Evolutionary conservation across 139 green algal genomes (phyloP).

Genomic region (Picochlorum sp.): DNA sequence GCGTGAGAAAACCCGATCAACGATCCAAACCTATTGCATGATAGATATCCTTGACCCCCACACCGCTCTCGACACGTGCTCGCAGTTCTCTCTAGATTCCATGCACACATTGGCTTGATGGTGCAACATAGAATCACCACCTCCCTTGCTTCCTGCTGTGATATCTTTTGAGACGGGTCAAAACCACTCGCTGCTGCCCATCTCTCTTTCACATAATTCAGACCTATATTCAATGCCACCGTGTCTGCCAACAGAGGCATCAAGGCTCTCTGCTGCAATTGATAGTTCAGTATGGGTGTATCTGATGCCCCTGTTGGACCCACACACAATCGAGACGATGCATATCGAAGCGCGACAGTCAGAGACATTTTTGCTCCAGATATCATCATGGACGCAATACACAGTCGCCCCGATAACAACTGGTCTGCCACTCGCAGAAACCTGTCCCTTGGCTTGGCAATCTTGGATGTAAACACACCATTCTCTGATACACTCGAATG

Average conservation of each 20-base stretch:
- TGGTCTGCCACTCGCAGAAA: conserved; percentile 77
- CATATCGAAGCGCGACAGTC: conserved; percentile 58
- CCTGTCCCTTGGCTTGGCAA: conserved; percentile 59
- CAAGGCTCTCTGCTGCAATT: conserved; percentile 81
- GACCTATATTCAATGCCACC: conserved; percentile 69
- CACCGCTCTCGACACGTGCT: conserved; percentile 56
- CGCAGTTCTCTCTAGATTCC: conserved; percentile 59
- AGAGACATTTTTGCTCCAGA: conserved; percentile 61
- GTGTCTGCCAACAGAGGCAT: conserved; percentile 77
- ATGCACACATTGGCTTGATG: conserved; percentile 89
- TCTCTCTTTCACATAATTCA: conserved; percentile 64
- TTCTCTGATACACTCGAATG: conserved; percentile 46
- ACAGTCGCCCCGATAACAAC: conserved; percentile 80
- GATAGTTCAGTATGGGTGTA: conserved; percentile 83
- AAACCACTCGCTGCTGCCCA: conserved; percentile 73
- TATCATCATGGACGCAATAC: conserved; percentile 86
- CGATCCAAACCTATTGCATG: conserved; percentile 75
- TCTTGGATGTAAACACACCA: conserved; percentile 56
- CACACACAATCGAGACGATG: conserved; percentile 64
- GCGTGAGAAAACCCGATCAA: conserved; percentile 86
- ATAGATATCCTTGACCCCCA: conserved; percentile 72
- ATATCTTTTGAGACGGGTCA: conserved; percentile 23
- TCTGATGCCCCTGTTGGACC: conserved; percentile 69
- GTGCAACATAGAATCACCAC: conserved; percentile 82
- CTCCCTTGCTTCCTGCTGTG: conserved; percentile 42